These are phyloP conservation scores for Lepiota brunneoincarnata DNA, from an alignment of 768 basidiomycete species.

Conservation along the genomic window DNA sequence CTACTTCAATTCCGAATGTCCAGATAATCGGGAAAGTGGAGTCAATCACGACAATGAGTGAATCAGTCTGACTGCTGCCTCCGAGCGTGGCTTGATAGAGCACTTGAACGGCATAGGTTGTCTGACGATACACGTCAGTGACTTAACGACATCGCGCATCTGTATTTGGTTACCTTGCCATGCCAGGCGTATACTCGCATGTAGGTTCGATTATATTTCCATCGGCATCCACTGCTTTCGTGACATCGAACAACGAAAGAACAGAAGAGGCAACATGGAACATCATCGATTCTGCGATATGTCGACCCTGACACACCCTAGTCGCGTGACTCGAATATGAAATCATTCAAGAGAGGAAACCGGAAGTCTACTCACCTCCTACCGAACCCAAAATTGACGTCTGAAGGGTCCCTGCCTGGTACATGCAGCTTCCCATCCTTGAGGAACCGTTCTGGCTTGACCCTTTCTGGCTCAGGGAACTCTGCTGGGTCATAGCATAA, in stretches of 20 bases:
- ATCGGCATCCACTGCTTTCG: slow-evolving; percentile 13
- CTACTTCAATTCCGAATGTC: too few species aligned
- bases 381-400: slow-evolving; percentile 56
- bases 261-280: slow-evolving; percentile 16
- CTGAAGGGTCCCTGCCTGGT: slow-evolving; percentile 41
- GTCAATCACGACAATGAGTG: too few species aligned
- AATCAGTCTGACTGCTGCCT: slow-evolving; percentile 25
- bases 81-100: slow-evolving; percentile 41
- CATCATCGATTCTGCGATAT: slow-evolving; percentile 16
- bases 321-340: background rate
- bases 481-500: slow-evolving; percentile 44
- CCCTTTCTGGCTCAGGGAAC: slow-evolving; percentile 42
- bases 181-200: slow-evolving; percentile 8
- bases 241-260: slow-evolving; percentile 15
- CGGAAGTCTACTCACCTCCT: slow-evolving; percentile 34
- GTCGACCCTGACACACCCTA: slow-evolving; percentile 26
- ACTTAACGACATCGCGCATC: background rate
- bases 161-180: slow-evolving; percentile 1
- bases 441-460: slow-evolving; percentile 49
- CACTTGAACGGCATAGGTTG: slow-evolving; percentile 34
- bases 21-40: too few species aligned
- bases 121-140: background rate
- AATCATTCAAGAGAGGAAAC: background rate
- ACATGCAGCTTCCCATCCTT: slow-evolving; percentile 31
- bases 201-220: slow-evolving; percentile 15